phyloP scores from a whole-genome alignment of 192 early-diverging fungal species.

The Linderina pennispora region DNA sequence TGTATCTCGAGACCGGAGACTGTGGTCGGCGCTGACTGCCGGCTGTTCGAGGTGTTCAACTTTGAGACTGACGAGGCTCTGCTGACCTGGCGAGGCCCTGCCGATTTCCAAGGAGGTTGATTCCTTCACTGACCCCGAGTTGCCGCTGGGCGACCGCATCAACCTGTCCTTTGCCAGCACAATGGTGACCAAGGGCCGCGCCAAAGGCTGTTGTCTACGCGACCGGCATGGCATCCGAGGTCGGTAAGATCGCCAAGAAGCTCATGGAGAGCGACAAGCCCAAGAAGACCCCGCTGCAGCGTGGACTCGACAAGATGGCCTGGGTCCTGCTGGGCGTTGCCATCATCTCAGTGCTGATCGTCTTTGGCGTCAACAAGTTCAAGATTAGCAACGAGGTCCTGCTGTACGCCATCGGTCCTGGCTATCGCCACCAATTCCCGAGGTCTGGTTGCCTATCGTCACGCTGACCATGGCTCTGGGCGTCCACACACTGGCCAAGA shows the following conservation, averaged over 20 bases:
- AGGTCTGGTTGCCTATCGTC: constrained; percentile 90
- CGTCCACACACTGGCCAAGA: constrained; percentile 78
- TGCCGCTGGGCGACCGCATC: constrained; percentile 85
- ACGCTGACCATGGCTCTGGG: constrained; percentile 92
- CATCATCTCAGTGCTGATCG: constrained; percentile 69
- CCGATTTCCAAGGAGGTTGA: constrained; percentile 67
- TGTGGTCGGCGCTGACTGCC: constrained; percentile 88
- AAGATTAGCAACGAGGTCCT: constrained; percentile 52
- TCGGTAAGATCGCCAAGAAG: constrained; percentile 85
- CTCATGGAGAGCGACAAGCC: constrained; percentile 54
- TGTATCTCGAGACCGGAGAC: constrained; percentile 91
- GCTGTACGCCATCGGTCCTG: constrained; percentile 75
- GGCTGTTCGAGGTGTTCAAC: constrained; percentile 78
- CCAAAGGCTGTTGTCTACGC: constrained; percentile 82
- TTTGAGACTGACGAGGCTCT: constrained; percentile 90
- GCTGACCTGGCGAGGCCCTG: constrained; percentile 86
- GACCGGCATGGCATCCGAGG: constrained; percentile 83
- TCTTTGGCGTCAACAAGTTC: constrained; percentile 71
- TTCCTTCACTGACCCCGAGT: constrained; percentile 58
- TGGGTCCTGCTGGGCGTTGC: constrained; percentile 69
- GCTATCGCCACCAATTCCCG: constrained; percentile 94
- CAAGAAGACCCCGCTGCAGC: constrained; percentile 61
- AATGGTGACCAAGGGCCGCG: constrained; percentile 81
- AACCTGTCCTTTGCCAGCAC: constrained; percentile 90
- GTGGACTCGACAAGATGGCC: constrained; percentile 68